phyloP scores from a whole-genome alignment of 2,329 filamentous ascomycete genomes.

The Boeremia lycopersici region DNA sequence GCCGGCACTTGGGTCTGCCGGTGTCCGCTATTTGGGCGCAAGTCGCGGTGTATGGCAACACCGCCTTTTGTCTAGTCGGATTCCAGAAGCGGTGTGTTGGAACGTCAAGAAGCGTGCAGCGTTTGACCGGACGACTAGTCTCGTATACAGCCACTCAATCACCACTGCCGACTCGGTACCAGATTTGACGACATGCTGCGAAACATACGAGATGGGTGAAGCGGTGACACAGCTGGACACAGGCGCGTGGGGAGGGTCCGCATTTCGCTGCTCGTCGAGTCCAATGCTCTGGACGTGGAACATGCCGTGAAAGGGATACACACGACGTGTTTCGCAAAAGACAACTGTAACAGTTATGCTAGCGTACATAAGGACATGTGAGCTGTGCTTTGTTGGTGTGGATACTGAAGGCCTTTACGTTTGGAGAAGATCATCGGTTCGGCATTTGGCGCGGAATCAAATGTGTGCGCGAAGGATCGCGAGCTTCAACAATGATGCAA shows the following conservation, averaged over 20 bases:
- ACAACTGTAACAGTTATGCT: slow-evolving; percentile 13
- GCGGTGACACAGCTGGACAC: slow-evolving; percentile 14
- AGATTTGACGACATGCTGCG: background rate
- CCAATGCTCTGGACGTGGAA: slow-evolving; percentile 26
- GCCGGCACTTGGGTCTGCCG: slow-evolving; percentile 18
- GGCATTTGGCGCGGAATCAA: slow-evolving; percentile 13
- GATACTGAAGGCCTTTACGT: slow-evolving; percentile 13
- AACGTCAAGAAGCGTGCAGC: slow-evolving; percentile 4
- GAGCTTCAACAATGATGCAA: slow-evolving; percentile 26
- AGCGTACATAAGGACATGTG: slow-evolving; percentile 3
- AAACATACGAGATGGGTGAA: background rate
- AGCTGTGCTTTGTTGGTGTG: slow-evolving; percentile 10
- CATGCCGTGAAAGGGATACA: slow-evolving; percentile 17
- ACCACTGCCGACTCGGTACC: background rate
- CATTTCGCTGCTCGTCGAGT: slow-evolving; percentile 21
- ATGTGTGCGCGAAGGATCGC: slow-evolving; percentile 6
- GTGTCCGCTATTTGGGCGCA: slow-evolving; percentile 15
- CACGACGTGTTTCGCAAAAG: slow-evolving; percentile 18
- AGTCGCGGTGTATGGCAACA: slow-evolving; percentile 16
- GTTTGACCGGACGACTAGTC: slow-evolving; percentile 16
- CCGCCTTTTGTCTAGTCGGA: slow-evolving; percentile 19
- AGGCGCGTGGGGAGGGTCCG: slow-evolving; percentile 21
- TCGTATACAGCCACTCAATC: background rate
- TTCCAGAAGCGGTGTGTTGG: slow-evolving; percentile 10
- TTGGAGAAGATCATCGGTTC: slow-evolving; percentile 4